Conservation (phyloP, 2,329 filamentous ascomycete species). For the Ophiocordyceps unilateralis region DNA sequence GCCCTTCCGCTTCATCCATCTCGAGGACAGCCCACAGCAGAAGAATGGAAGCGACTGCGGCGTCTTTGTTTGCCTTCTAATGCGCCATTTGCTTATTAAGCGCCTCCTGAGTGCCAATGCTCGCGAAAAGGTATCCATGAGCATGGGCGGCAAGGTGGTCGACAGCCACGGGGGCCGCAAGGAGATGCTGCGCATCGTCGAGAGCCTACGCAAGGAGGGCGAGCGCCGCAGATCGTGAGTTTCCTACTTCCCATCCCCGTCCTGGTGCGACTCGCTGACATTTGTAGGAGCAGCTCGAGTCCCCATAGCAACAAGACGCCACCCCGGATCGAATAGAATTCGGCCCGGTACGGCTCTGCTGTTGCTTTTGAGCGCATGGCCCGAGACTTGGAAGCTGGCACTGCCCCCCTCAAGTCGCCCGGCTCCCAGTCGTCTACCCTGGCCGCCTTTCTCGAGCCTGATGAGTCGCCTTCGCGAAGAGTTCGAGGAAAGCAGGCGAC, state of each 20-base stretch:
- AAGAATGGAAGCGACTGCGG: constrained; percentile 89
- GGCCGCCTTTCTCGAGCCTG: neutral
- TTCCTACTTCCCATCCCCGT: neutral
- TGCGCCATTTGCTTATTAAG: constrained; percentile 84
- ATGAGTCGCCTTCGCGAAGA: neutral
- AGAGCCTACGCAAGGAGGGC: constrained; percentile 71
- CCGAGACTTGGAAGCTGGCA: constrained; percentile 3
- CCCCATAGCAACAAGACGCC: constrained; percentile 21
- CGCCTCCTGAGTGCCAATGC: constrained; percentile 63
- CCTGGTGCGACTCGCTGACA: neutral
- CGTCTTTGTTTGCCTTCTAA: constrained; percentile 87
- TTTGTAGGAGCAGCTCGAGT: constrained; percentile 18
- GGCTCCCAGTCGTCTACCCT: neutral
- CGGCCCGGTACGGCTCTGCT: constrained; percentile 14
- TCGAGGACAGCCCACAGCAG: constrained; percentile 78
- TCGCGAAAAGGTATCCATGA: constrained; percentile 84
- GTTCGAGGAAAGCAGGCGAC: neutral
- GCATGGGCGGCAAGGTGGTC: constrained; percentile 68
- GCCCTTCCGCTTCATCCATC: constrained; percentile 57
- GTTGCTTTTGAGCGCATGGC: constrained; percentile 12
- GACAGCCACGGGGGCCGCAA: constrained; percentile 68
- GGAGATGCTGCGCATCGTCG: constrained; percentile 82
- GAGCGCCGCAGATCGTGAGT: constrained; percentile 68
- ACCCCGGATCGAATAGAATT: constrained; percentile 24
- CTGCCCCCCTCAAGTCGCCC: neutral